Evolutionary conservation across 75 land plant genomes (phyloP).

Genomic region (Sequoia sempervirens): DNA sequence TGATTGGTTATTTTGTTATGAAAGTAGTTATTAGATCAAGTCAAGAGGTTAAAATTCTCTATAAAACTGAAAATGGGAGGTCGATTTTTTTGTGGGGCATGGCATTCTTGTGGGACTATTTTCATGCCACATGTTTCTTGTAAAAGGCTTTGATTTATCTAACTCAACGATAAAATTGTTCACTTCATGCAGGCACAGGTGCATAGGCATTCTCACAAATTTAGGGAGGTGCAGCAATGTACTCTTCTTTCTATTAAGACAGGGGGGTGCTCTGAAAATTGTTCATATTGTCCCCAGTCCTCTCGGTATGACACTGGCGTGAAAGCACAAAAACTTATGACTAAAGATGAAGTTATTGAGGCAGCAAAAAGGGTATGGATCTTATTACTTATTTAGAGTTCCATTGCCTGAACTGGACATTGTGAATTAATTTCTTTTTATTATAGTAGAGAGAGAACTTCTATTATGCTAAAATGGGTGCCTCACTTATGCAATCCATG

Average conservation of each 20-base stretch:
- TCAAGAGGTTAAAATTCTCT: not conserved
- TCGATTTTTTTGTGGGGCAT: not conserved
- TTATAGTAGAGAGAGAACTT: not conserved
- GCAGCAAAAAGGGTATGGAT: constrained; percentile 73
- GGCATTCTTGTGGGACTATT: not conserved
- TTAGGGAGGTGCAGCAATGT: constrained; percentile 97
- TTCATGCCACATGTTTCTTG: not conserved
- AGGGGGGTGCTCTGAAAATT: constrained; percentile 97
- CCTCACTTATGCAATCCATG: not conserved
- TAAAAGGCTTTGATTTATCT: not conserved
- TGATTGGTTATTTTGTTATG: not conserved
- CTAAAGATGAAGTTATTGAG: constrained; percentile 76
- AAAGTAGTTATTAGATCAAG: not conserved
- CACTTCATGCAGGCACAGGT: constrained; percentile 82
- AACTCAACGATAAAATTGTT: not conserved
- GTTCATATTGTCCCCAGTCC: constrained; percentile 97
- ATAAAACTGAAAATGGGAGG: not conserved
- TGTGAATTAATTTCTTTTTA: not conserved
- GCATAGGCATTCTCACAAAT: constrained; percentile 87
- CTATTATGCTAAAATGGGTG: not conserved
- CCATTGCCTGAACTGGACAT: not conserved
- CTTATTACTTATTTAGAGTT: not conserved
- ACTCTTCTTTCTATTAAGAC: constrained; percentile 94
- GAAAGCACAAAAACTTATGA: constrained; percentile 78
- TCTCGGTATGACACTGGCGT: constrained; percentile 87